Percentiles rank a stretch among this genome's conserved stretches.
Conservation (phyloP, 2,329 filamentous ascomycete genomes). For the Rhinocladiella mackenziei region DNA sequence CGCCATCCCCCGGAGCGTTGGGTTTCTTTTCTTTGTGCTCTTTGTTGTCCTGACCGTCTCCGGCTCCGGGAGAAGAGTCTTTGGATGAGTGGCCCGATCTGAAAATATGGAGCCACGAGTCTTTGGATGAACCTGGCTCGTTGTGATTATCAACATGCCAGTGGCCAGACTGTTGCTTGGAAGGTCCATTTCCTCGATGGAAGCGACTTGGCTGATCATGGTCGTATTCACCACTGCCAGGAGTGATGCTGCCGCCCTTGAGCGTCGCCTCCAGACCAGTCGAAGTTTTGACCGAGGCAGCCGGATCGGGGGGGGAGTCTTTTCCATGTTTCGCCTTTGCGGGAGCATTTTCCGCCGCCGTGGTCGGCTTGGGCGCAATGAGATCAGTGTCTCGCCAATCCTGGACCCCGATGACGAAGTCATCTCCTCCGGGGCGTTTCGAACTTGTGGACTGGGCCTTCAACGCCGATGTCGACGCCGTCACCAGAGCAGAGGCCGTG, state of each 20-base stretch:
- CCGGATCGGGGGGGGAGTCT: slow-evolving; percentile 28
- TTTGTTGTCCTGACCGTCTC: slow-evolving; percentile 26
- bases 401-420: slow-evolving; percentile 77
- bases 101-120: slow-evolving; percentile 25
- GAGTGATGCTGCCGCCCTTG: slow-evolving; percentile 65
- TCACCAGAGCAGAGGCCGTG: slow-evolving; percentile 24
- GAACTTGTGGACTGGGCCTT: slow-evolving; percentile 31
- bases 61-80: slow-evolving; percentile 12
- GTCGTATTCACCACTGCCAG: slow-evolving; percentile 67
- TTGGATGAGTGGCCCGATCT: slow-evolving; percentile 11
- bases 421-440: slow-evolving; percentile 45
- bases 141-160: slow-evolving; percentile 1
- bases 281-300: slow-evolving; percentile 16
- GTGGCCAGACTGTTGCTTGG: slow-evolving; percentile 4
- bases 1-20: slow-evolving; percentile 30
- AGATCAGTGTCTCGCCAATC: slow-evolving; percentile 81
- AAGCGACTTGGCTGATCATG: slow-evolving; percentile 31
- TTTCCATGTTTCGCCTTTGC: slow-evolving; percentile 15
- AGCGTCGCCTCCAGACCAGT: slow-evolving; percentile 38
- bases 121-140: slow-evolving; percentile 4
- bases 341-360: slow-evolving; percentile 13
- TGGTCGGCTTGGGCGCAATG: slow-evolving; percentile 43
- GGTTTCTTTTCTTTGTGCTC: slow-evolving; percentile 24
- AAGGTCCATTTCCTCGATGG: slow-evolving; percentile 8
- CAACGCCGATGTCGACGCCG: slow-evolving; percentile 26